Evolutionary conservation across 2,329 filamentous ascomycete species (phyloP).

Genomic region (Metarhizium humberi): DNA sequence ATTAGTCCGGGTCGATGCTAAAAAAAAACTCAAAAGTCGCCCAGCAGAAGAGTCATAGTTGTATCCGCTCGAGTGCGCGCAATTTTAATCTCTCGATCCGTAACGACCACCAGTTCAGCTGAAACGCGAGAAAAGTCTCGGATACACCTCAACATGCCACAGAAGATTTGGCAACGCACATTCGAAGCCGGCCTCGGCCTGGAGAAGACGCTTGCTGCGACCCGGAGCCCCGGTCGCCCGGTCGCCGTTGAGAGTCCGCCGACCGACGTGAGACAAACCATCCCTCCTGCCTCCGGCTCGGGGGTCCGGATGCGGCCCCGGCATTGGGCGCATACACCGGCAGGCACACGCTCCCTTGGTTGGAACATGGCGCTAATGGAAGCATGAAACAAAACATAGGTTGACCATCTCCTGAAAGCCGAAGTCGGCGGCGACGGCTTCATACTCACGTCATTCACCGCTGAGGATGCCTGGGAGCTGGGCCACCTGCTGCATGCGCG

Average conservation of each 20-base stretch:
- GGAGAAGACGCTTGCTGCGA: conserved; percentile 14
- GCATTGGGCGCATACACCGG: too few species aligned
- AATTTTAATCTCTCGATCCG: too few species aligned
- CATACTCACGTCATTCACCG: conserved; percentile 46
- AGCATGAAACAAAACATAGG: conserved; percentile 9
- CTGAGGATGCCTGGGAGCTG: conserved; percentile 54
- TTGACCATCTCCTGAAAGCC: conserved; percentile 14
- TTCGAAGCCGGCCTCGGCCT: conserved; percentile 17
- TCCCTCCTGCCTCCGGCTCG: background rate
- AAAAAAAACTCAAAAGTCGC: too few species aligned
- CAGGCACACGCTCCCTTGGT: too few species aligned
- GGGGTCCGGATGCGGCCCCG: background rate
- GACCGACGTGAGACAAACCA: conserved; percentile 5
- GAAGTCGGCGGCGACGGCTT: conserved; percentile 32
- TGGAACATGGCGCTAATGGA: background rate
- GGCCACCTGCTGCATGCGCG: conserved; percentile 55
- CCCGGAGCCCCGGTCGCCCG: conserved; percentile 9
- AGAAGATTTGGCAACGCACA: conserved; percentile 17
- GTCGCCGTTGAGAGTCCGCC: conserved; percentile 8
- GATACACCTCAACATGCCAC: conserved; percentile 29
- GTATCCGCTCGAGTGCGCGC: too few species aligned
- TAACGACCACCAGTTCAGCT: background rate
- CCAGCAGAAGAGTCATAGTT: too few species aligned
- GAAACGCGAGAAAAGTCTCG: background rate
- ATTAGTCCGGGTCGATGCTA: too few species aligned